phyloP scores from a whole-genome alignment of 768 basidiomycete species.

The Exidia glandulosa region DNA sequence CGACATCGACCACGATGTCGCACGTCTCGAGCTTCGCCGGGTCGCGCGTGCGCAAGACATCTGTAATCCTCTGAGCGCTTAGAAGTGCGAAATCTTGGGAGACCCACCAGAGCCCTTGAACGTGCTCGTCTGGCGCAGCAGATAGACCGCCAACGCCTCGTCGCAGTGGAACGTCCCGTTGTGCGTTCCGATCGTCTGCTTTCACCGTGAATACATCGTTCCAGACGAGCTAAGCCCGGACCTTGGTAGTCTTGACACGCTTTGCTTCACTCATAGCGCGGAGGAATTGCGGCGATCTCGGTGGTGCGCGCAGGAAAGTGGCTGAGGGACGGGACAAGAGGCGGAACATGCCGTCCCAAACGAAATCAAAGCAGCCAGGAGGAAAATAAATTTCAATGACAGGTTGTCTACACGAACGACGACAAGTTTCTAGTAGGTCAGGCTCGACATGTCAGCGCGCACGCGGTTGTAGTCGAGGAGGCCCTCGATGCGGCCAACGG shows the following conservation, averaged over 20 bases:
- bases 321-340: background rate
- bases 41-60: slow-evolving; percentile 64
- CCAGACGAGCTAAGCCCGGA: background rate
- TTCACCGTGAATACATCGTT: background rate
- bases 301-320: background rate
- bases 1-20: slow-evolving; percentile 94
- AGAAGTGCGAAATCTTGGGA: background rate
- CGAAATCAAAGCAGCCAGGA: background rate
- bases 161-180: slow-evolving; percentile 96
- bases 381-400: no score
- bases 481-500: slow-evolving; percentile 83
- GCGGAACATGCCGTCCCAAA: background rate
- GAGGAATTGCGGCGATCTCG: no score
- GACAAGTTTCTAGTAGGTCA: slow-evolving; percentile 30
- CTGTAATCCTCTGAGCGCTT: slow-evolving; percentile 20
- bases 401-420: background rate
- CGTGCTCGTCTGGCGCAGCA: slow-evolving; percentile 64
- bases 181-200: slow-evolving; percentile 81
- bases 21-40: slow-evolving; percentile 61
- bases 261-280: background rate
- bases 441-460: slow-evolving; percentile 29
- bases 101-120: slow-evolving; percentile 65
- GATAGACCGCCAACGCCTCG: slow-evolving; percentile 87
- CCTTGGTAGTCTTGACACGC: background rate
- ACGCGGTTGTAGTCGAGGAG: slow-evolving; percentile 87